These are phyloP conservation scores for Closterium sp. DNA, from an alignment of 139 green algal genomes.

Conservation along the genomic window DNA sequence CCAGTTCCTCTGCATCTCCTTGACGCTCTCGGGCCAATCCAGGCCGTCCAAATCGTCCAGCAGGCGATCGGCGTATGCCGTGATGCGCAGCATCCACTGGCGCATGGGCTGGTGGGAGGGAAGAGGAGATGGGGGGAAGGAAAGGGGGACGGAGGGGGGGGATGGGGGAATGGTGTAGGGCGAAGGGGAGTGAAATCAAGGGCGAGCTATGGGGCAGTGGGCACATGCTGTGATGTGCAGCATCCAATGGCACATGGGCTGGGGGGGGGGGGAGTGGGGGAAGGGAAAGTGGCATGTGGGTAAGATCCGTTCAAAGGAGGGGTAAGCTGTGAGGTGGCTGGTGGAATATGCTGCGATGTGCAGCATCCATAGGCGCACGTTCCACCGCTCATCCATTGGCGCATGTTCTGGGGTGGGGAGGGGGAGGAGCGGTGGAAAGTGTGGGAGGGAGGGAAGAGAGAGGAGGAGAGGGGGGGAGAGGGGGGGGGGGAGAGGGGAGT, in stretches of 20 bases:
- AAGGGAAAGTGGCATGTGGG: too few species aligned
- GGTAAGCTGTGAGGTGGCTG: constrained; percentile 88
- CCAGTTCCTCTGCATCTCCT: constrained; percentile 99
- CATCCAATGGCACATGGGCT: constrained; percentile 97
- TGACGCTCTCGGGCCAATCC: constrained; percentile 94
- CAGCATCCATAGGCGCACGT: constrained; percentile 98
- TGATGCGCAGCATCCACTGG: constrained; percentile 99
- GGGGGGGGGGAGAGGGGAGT: too few species aligned
- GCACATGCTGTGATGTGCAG: constrained; percentile 93
- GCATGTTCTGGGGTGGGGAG: constrained; percentile 69
- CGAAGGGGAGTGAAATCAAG: constrained; percentile 62
- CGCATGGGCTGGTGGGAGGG: constrained; percentile 72
- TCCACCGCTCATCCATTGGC: too few species aligned
- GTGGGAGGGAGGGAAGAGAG: too few species aligned
- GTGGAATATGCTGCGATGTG: constrained; percentile 92
- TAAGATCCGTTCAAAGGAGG: too few species aligned
- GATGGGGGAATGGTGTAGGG: background rate
- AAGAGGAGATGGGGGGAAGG: background rate
- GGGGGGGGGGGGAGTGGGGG: too few species aligned
- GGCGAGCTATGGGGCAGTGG: constrained; percentile 89
- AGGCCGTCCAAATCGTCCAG: constrained; percentile 87
- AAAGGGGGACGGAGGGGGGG: too few species aligned
- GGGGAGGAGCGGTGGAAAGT: too few species aligned
- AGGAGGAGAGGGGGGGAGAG: too few species aligned
- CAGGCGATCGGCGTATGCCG: constrained; percentile 89